phyloP scores from a whole-genome alignment of 257 asterid species.

The Jasminum sambac region DNA sequence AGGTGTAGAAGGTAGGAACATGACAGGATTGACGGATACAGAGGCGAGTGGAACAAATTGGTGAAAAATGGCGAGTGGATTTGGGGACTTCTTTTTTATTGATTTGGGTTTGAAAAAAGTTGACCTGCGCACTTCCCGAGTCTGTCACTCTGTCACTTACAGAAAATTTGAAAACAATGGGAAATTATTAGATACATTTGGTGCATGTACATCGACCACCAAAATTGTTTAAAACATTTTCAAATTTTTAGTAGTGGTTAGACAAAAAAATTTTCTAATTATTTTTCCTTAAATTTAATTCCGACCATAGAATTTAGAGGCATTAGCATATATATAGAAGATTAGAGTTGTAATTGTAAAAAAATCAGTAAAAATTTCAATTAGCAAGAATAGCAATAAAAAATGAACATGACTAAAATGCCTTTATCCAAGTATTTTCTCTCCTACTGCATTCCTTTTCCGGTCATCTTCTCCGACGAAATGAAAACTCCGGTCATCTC shows the following conservation, averaged over 20 bases:
- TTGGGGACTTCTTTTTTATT: neutral
- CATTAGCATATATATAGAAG: too few species aligned
- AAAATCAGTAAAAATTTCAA: too few species aligned
- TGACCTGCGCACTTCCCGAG: conserved; percentile 63
- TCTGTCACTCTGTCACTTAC: conserved; percentile 34
- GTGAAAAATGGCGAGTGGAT: conserved; percentile 26
- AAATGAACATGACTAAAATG: too few species aligned
- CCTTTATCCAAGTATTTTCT: too few species aligned
- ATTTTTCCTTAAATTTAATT: too few species aligned
- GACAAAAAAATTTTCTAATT: too few species aligned
- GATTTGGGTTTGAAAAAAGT: conserved; percentile 33
- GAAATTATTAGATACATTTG: neutral
- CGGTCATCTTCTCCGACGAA: too few species aligned
- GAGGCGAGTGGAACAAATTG: neutral
- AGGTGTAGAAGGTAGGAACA: neutral
- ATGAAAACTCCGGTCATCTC: too few species aligned
- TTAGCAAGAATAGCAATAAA: too few species aligned
- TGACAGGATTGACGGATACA: conserved; percentile 3
- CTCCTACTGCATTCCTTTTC: too few species aligned
- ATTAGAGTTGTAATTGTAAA: too few species aligned
- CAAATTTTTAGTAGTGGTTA: neutral
- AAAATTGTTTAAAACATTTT: neutral
- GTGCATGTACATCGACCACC: neutral
- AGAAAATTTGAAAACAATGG: conserved; percentile 25
- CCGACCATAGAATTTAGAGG: too few species aligned